Conservation (phyloP, 495 filamentous ascomycete species). For the Aspergillus nanangensis region DNA sequence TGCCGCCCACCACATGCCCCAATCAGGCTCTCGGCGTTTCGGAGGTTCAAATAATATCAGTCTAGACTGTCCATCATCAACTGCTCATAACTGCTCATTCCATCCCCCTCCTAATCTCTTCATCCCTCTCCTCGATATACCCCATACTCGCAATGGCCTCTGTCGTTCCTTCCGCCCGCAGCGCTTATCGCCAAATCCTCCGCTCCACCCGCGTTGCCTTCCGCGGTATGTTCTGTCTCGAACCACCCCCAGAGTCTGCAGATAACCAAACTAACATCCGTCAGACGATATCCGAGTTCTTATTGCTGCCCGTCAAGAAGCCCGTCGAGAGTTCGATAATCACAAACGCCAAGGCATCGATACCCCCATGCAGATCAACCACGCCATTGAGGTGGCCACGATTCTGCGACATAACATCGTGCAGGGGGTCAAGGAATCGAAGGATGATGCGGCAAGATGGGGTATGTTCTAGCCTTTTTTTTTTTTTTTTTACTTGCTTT, state of each 20-base stretch:
- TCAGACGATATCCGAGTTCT: conserved; percentile 65
- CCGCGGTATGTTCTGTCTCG: conserved; percentile 50
- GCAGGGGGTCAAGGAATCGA: conserved; percentile 61
- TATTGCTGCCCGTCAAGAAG: conserved; percentile 61
- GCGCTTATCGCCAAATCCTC: conserved; percentile 78
- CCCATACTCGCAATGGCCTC: conserved; percentile 11
- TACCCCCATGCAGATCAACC: conserved; percentile 53
- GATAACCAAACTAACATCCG: conserved; percentile 1
- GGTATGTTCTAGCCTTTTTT: conserved; percentile 43
- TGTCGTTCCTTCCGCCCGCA: conserved; percentile 52
- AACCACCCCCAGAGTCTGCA: not conserved
- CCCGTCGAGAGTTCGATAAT: conserved; percentile 65
- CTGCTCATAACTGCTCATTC: no score
- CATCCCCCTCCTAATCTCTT: no score
- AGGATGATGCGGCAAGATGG: conserved; percentile 54
- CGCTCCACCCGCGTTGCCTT: conserved; percentile 83
- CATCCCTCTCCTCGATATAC: not conserved
- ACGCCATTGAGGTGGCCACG: conserved; percentile 78
- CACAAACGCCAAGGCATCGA: conserved; percentile 54
- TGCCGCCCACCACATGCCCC: conserved; percentile 20
- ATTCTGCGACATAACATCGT: conserved; percentile 83
- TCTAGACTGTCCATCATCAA: no score
- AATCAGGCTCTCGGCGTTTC: conserved; percentile 29
- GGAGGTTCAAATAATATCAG: conserved; percentile 18
- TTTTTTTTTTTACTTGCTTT: not conserved